These are phyloP conservation scores for Ceratocystis albifundus DNA, from an alignment of 2,329 filamentous ascomycete species.

Conservation along the genomic window DNA sequence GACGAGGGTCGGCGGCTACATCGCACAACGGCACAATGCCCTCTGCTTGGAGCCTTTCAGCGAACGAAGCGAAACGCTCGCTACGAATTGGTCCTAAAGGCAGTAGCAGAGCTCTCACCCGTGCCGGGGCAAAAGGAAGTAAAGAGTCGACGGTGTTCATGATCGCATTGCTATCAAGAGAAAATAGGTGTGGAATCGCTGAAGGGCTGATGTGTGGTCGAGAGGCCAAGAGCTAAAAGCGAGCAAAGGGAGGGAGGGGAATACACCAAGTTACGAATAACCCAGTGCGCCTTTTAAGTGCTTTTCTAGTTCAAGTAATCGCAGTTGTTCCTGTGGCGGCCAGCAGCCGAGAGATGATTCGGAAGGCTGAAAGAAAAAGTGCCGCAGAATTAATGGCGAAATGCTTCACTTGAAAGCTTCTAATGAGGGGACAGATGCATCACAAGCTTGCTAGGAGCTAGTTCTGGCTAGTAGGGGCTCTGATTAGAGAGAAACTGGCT, in stretches of 20 bases:
- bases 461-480: not conserved
- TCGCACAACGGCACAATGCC: slow-evolving; percentile 76
- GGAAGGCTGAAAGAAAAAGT: not conserved
- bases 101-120: slow-evolving; percentile 75
- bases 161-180: slow-evolving; percentile 37
- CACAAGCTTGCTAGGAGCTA: not conserved
- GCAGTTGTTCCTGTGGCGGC: not conserved
- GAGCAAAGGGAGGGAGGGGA: not conserved
- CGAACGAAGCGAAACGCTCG: slow-evolving; percentile 66
- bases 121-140: slow-evolving; percentile 81
- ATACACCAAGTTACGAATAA: too few relatives aligned
- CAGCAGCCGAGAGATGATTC: not conserved
- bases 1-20: slow-evolving; percentile 70
- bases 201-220: not conserved
- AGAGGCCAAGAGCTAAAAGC: not conserved
- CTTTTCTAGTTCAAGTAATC: not conserved
- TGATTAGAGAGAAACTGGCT: not conserved
- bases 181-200: not conserved
- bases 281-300: not conserved
- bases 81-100: slow-evolving; percentile 78
- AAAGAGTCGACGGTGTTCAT: slow-evolving; percentile 76
- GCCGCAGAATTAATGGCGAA: not conserved
- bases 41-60: slow-evolving; percentile 64
- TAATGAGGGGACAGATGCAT: slow-evolving; percentile 1
- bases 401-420: not conserved